Evolutionary conservation across 2,329 filamentous ascomycete genomes (phyloP), one percentile per base, ranked within the genome.

Genomic region (Pseudocercospora ulei): DNA sequence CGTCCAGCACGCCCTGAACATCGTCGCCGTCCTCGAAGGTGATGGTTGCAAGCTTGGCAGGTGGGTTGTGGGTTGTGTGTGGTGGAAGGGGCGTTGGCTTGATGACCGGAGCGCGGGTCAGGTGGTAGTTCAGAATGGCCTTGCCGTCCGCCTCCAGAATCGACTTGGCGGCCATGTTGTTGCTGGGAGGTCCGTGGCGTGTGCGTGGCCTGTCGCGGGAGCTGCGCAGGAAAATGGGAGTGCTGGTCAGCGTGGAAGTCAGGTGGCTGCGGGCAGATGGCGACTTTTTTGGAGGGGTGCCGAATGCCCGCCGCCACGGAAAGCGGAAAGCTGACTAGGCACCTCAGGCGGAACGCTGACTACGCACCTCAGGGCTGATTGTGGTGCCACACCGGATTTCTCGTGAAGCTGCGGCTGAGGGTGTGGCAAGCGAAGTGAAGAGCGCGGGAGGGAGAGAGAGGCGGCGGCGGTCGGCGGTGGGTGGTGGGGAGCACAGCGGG

Each of bases 91-190:
- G 86, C 61, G 86, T 88, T 55, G 88, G 83, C 82, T 95, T 96
- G 78, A 98, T 94, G 66, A 93, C 82, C 53, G 86, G 80, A 56
- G 90, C 85, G 64, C 90, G 82, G 58, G 90, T 96, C 69, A 98
- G 86, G 75, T 96, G 90, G 77, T 96, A 98, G 82, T 95, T 96
- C 77, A 98, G 77, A 73, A 98, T 96, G 76, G 90, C 90, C 82
- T 98, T 98, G 78, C 90, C 90, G 73, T 98, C 90, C 75, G 88
- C 88, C 76, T 98, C 90, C 75, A 82, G 71, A 64, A 98, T 96
- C 55, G 88, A 82, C 73, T 98, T 98, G 68, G 90, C 84, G 65
- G 84, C 86, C 85, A 92, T 92, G 60, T 60, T 75, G 66, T 44
- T 45, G 44, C 41, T 38, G 36, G 20, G 7, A 13, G 7, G 4